Base-by-base conservation (phyloP, 192 early-diverging fungal genomes). In the Coemansia sp. region DNA sequence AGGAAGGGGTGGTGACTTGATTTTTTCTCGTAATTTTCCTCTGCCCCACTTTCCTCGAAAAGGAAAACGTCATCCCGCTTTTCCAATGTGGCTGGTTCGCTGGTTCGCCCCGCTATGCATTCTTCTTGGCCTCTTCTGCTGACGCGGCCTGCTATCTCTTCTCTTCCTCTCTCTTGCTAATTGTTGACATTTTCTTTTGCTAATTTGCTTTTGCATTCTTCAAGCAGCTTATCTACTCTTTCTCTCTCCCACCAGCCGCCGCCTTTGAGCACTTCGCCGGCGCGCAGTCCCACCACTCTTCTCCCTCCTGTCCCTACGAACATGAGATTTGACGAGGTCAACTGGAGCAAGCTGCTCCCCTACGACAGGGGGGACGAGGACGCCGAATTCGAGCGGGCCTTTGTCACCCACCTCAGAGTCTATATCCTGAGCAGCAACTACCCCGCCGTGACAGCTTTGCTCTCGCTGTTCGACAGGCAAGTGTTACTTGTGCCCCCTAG, bases 251-350 rank as follows among this genome's bases (percentile, higher is more conserved):
- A 24, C 13, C 23, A 50, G 48, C 48, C 48, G 46, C 46, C 46
- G 34, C 28, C n/a, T 51, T 36, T 39, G 58, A 50, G 34, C 62
- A 55, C 48, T 46, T 45, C 40, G 62, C 21, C 34, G 37, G 56
- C 40, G 46, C 65, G 65, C 65, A 36, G 48, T 26, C 48, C 23
- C 48, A 23, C 48, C 48, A 10, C 23, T 26, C 40, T 26, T 18
- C 10, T 31, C 53, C 24, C 10, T 37, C 33, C 38, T 21, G 59
- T 23, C 31, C 16, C 35, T 31, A 40, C 37, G 65, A 70, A 50
- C 40, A 82, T 82, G 79, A 68, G 70, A 36, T 61, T 76, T 60
- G 70, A 76, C 31, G 73, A 82, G 45, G 66, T 76, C 20, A 70
- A 82, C 62, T 82, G 79, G 79, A 70, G 63, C 63, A 39, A 38